Conservation (phyloP, 345 rosid genomes). For the Laguncularia racemosa region DNA sequence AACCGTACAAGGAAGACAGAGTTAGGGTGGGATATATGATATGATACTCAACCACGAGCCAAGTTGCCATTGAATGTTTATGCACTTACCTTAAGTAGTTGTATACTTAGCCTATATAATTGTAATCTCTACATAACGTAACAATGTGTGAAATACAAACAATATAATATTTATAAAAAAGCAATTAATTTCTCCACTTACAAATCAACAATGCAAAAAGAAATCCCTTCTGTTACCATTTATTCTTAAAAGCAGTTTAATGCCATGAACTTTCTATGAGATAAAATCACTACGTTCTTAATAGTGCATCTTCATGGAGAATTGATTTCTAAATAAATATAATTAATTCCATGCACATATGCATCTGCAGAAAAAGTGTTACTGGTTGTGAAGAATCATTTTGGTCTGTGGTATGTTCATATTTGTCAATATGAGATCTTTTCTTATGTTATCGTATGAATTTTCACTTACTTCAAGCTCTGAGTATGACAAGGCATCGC, state of each 20-base stretch:
- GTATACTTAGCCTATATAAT: background rate
- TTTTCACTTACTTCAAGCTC: conserved; percentile 72
- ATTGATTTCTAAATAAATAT: background rate
- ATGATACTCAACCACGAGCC: too few relatives aligned
- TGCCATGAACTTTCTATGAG: too few relatives aligned
- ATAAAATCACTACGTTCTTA: background rate
- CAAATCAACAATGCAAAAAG: background rate
- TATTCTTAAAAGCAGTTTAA: too few relatives aligned
- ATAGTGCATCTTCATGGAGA: background rate
- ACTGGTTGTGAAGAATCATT: too few relatives aligned
- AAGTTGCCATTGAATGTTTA: too few relatives aligned
- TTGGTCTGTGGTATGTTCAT: too few relatives aligned
- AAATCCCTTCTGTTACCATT: too few relatives aligned
- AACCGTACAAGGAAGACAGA: too few relatives aligned
- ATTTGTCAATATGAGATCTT: too few relatives aligned
- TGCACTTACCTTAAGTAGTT: too few relatives aligned
- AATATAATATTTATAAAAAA: background rate
- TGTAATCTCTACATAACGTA: background rate
- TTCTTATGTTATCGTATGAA: background rate
- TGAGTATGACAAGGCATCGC: conserved; percentile 59
- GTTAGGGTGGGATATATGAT: too few relatives aligned
- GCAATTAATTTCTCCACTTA: background rate
- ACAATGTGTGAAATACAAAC: background rate
- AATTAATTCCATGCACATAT: background rate
- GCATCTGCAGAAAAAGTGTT: background rate